Base-by-base conservation (phyloP, 2,329 filamentous ascomycete species). In the Cercospora sesami region DNA sequence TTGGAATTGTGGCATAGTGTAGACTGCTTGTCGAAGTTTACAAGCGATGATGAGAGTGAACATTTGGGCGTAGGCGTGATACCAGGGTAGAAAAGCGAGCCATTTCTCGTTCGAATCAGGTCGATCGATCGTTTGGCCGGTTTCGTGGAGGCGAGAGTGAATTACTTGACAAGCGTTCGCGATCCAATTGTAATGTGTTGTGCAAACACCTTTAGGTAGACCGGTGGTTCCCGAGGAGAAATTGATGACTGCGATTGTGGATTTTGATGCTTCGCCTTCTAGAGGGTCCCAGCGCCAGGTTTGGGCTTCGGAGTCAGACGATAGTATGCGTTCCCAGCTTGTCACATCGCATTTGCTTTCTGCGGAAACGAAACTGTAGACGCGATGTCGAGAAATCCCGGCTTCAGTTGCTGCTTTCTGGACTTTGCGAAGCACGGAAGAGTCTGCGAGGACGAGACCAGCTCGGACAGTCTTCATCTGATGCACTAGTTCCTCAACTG, bases 221-320 rank as follows among this genome's bases (percentile, higher is more conserved):
- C 93, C 92, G 0, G 93, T 96, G 0, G 91, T 94, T 12, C 92
- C 88, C 30, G 86, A 90, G 71, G 88, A 91, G 80, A 95, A 96
- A 79, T 96, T 95, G 70, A 96, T 85, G 31, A 87, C 89, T 72
- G 90, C 87, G 1, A 87, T 86, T 5, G 65, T 67, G 14, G 58
- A 36, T 45, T 59, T 60, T 2, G 65, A 62, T 16, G 60, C 33
- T 18, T 63, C 21, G 31, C 65, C 65, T 12, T 51, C 31, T 26
- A 67, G 51, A 18, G 60, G 33, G 30, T 67, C 65, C 65, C 65
- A 67, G 12, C 28, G 21, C 65, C 65, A 67, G n/a, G 42, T 12
- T 3, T 33, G 4, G 7, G 65, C 65, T 51, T 63, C 60, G 2
- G 33, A n/a, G 16, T 60, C 65, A 18, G 51, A 42, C 18, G 60